Percentiles rank a stretch among this genome's conserved stretches.
Conservation (phyloP, 2,329 filamentous ascomycete species). For the Hortaea werneckii region DNA sequence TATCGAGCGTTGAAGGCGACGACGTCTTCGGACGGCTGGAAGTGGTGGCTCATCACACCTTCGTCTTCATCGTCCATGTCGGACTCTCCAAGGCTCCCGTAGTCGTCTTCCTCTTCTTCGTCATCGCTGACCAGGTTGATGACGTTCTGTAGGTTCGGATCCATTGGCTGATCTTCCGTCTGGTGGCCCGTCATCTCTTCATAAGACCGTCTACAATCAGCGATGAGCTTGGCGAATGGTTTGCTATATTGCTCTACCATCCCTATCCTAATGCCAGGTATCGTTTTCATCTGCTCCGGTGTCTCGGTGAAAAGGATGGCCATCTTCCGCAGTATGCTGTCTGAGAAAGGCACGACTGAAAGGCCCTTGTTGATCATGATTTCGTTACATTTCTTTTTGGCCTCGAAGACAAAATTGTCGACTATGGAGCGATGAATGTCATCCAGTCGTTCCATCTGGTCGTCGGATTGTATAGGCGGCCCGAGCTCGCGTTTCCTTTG, state of each 20-base stretch:
- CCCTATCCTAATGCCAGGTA: constrained; percentile 52
- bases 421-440: constrained; percentile 55
- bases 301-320: constrained; percentile 56
- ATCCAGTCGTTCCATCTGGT: constrained; percentile 43
- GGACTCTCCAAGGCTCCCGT: constrained; percentile 35
- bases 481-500: constrained; percentile 33
- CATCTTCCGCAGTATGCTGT: constrained; percentile 62
- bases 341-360: constrained; percentile 53
- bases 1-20: constrained; percentile 14
- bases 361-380: constrained; percentile 51
- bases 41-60: constrained; percentile 18
- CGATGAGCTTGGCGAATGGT: constrained; percentile 51
- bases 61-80: constrained; percentile 28
- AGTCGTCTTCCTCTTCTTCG: constrained; percentile 33
- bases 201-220: constrained; percentile 25
- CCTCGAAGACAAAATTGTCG: constrained; percentile 54
- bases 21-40: constrained; percentile 11
- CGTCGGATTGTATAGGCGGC: constrained; percentile 49
- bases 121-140: constrained; percentile 38
- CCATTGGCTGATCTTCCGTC: constrained; percentile 28
- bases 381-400: constrained; percentile 49
- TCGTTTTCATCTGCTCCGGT: constrained; percentile 49
- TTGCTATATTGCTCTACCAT: constrained; percentile 54
- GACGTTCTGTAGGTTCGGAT: constrained; percentile 42
- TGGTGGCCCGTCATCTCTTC: constrained; percentile 33